Conservation (phyloP, 1,284 basidiomycete species). For the Fomitopsis schrenkii region DNA sequence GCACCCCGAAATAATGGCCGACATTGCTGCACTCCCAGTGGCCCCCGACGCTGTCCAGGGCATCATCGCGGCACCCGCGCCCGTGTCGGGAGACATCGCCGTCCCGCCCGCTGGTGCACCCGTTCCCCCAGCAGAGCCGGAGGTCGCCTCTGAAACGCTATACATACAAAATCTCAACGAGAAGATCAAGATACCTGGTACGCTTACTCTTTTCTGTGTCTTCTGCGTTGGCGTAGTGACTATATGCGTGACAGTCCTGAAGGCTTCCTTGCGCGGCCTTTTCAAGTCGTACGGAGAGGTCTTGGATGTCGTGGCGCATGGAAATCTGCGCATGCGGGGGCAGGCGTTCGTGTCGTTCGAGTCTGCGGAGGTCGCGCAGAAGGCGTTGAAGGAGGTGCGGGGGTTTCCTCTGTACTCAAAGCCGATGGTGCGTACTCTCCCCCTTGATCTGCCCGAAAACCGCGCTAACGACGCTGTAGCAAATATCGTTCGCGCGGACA, state of each 20-base stretch:
- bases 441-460: not conserved
- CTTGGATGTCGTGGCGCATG: conserved; percentile 88
- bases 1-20: conserved; percentile 28
- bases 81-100: conserved; percentile 14
- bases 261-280: conserved; percentile 81
- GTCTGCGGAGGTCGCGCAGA: conserved; percentile 75
- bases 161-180: conserved; percentile 99
- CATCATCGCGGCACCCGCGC: conserved; percentile 28
- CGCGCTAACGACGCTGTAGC: conserved; percentile 40
- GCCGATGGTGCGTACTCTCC: conserved; percentile 70
- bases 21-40: conserved; percentile 31
- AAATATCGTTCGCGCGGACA: conserved; percentile 90
- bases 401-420: conserved; percentile 96
- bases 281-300: conserved; percentile 95
- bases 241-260: conserved; percentile 58
- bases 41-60: conserved; percentile 33
- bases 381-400: conserved; percentile 88
- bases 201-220: conserved; percentile 15
- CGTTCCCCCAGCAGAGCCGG: conserved; percentile 26
- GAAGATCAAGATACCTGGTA: conserved; percentile 86
- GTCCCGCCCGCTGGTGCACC: conserved; percentile 18
- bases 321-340: conserved; percentile 94
- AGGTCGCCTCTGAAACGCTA: conserved; percentile 74
- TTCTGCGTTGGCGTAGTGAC: not conserved
- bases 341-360: conserved; percentile 97